Conservation (phyloP, 176 grass and related monocot genomes). For the Oryza meyeriana region DNA sequence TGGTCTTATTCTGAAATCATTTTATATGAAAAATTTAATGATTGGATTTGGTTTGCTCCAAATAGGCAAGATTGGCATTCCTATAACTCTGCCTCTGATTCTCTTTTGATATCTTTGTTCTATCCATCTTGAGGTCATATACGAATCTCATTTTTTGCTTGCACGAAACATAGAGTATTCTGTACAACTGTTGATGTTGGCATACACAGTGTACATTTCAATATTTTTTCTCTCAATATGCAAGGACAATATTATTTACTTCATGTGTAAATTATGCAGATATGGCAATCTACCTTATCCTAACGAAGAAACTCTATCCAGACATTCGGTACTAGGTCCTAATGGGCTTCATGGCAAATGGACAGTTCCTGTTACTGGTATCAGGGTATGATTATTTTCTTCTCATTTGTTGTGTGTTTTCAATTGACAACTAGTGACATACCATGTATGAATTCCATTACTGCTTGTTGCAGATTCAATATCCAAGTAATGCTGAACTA, state of each 20-base stretch:
- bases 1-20: constrained; percentile 11
- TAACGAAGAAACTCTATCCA: constrained; percentile 91
- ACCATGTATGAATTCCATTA: constrained; percentile 19
- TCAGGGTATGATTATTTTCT: constrained; percentile 70
- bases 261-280: constrained; percentile 56
- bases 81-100: not conserved
- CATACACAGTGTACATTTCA: not conserved
- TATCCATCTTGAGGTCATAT: no score
- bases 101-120: constrained; percentile 15
- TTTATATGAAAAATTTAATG: not conserved
- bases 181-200: constrained; percentile 5
- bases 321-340: constrained; percentile 89
- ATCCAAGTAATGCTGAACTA: constrained; percentile 71
- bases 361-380: constrained; percentile 55
- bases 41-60: constrained; percentile 1
- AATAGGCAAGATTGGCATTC: not conserved
- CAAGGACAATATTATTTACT: not conserved
- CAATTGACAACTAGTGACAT: constrained; percentile 17
- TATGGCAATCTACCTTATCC: constrained; percentile 61
- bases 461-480: constrained; percentile 70
- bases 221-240: constrained; percentile 8
- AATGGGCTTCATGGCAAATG: constrained; percentile 71
- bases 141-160: no score
- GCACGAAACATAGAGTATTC: not conserved
- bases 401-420: constrained; percentile 17